A percentile compares a stretch with the other conserved stretches of the same genome.
Conservation (phyloP, 352 stramenopile species). For the Thalassiosira exigua region DNA sequence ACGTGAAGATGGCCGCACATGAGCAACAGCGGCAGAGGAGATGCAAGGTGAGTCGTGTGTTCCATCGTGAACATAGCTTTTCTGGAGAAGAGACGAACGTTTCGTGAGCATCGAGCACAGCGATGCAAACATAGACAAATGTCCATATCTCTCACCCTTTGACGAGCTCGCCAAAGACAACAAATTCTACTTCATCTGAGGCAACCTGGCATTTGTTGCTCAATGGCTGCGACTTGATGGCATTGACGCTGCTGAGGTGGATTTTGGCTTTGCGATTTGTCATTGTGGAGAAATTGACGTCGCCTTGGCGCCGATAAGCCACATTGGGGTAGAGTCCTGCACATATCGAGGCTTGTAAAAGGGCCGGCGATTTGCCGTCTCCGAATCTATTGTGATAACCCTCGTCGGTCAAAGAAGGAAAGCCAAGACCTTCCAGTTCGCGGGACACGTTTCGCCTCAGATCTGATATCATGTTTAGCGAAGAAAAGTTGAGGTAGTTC, state of each 20-base stretch:
- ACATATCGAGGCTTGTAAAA: slow-evolving; percentile 65
- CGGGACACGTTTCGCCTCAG: slow-evolving; percentile 77
- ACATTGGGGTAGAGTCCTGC: slow-evolving; percentile 82
- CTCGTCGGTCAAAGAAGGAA: slow-evolving; percentile 36
- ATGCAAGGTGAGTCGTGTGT: slow-evolving; percentile 72
- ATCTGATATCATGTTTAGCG: slow-evolving; percentile 91
- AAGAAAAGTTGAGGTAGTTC: slow-evolving; percentile 88
- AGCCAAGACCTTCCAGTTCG: slow-evolving; percentile 73
- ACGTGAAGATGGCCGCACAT: slow-evolving; percentile 71
- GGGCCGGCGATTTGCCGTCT: slow-evolving; percentile 49
- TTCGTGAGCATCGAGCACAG: too few relatives aligned
- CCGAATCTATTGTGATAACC: slow-evolving; percentile 74
- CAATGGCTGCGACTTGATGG: slow-evolving; percentile 70
- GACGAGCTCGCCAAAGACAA: slow-evolving; percentile 75
- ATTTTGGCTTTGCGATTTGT: slow-evolving; percentile 78
- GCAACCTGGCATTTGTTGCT: slow-evolving; percentile 70
- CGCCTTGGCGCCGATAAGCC: slow-evolving; percentile 57
- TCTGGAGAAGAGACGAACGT: too few relatives aligned
- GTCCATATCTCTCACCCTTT: too few relatives aligned
- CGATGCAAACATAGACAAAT: too few relatives aligned
- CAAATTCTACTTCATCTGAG: slow-evolving; percentile 68
- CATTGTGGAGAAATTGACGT: slow-evolving; percentile 77
- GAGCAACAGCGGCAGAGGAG: slow-evolving; percentile 68
- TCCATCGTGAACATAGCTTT: slow-evolving; percentile 73
- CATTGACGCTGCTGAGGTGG: slow-evolving; percentile 75